Evolutionary conservation across 306 rosid species (phyloP), one percentile per base, ranked within the genome.

Genomic region (Begonia peltatifolia): DNA sequence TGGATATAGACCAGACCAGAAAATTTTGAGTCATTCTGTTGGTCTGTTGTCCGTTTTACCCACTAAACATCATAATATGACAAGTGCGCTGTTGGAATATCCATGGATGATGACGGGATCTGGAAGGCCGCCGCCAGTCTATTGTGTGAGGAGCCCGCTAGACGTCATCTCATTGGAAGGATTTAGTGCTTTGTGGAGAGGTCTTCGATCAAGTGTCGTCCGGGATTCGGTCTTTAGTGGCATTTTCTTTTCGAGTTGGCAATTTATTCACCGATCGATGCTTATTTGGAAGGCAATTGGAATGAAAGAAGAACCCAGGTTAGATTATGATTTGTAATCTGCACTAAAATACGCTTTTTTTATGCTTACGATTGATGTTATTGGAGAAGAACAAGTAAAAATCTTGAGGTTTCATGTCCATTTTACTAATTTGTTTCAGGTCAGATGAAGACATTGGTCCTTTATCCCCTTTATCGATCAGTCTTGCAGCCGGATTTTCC

Each of bases 101-200:
- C 95, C 99, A 41, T 90, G 95, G 99, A 72, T 82, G 82, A 83
- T 86, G 94, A 79, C 92, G 6, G 99, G 95, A 46, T 86, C 86
- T 59, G 92, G 92, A 54, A 79, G 22, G 61, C 92, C 94, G 66
- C 99, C 95, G 36, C 63, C 92, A 12, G 81, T 75, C 64, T 66
- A 60, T 63, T 59, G 55, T 41, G 92, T 90, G 59, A 68, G 63
- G 70, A 86, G 73, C 54, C 82, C 80, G 53, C 69, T 58, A 1
- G 77, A 83, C 17, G 63, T 90, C 52, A 51, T 83, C 60, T 78
- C 87, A 50, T 79, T 90, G 58, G 99, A 86, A 83, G 95, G 99
- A 64, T 80, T 92, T 87, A 53, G 73, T 10, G 51, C 92, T 30
- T 71, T 85, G 20, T 90, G 94, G 95, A 85, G 92, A 85, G 82